phyloP scores from a whole-genome alignment of 352 stramenopile species.

The Globisporangium irregulare region DNA sequence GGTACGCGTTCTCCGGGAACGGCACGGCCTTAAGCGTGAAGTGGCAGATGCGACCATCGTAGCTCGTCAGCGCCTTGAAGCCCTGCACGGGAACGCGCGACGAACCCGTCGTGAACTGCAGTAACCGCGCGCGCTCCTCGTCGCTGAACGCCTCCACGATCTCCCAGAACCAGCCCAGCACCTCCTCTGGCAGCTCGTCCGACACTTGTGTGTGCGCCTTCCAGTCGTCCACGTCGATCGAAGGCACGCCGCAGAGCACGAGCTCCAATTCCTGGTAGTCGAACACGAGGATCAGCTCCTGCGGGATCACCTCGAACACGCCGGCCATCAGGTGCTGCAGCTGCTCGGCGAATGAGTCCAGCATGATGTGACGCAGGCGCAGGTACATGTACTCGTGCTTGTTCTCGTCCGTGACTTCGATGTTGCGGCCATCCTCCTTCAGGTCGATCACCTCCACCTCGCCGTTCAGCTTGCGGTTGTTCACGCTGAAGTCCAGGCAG shows the following conservation, averaged over 20 bases:
- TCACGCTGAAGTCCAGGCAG: conserved; percentile 80
- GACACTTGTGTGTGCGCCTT: conserved; percentile 87
- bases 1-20: conserved; percentile 53
- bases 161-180: conserved; percentile 77
- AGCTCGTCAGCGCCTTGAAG: conserved; percentile 61
- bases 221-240: conserved; percentile 84
- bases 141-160: conserved; percentile 52
- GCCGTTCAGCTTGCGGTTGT: conserved; percentile 70
- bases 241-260: conserved; percentile 75
- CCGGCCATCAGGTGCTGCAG: conserved; percentile 90
- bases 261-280: conserved; percentile 83
- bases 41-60: conserved; percentile 56
- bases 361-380: conserved; percentile 94
- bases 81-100: conserved; percentile 61
- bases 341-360: conserved; percentile 93
- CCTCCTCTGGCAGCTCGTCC: conserved; percentile 68
- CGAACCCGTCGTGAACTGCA: conserved; percentile 58
- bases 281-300: conserved; percentile 82
- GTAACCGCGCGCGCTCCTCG: conserved; percentile 45
- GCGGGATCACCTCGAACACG: conserved; percentile 97
- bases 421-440: conserved; percentile 80
- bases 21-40: conserved; percentile 63
- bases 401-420: conserved; percentile 95
- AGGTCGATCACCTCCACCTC: conserved; percentile 81
- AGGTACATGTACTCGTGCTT: conserved; percentile 96